Evolutionary conservation across 2,329 filamentous ascomycete species (phyloP), one percentile per base, ranked within the genome.

Genomic region (Pseudogymnoascus sp.): DNA sequence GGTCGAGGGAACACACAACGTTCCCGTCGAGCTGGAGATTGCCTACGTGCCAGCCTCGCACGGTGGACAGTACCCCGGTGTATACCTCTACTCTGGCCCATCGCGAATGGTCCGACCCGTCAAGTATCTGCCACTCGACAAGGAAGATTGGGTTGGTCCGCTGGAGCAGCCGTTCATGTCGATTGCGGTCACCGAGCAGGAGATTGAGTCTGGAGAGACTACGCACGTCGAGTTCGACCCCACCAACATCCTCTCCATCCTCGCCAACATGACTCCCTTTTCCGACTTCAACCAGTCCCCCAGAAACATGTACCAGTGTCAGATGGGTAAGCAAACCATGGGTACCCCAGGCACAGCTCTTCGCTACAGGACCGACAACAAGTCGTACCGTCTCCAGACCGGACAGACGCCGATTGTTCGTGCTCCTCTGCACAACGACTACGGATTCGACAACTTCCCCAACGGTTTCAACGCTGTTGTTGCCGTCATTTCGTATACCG

Each of bases 251-350:
- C 84, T 99, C 25, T 97, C 93, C 6, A 97, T 99, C 66, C 82
- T 99, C 59, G 94, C 94, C 70, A 97, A 97, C 76, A 96, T 97
- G 88, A 99, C 94, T 0, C 94, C 94, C 3, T 99, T 99, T 77
- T 97, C 93, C 54, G 91, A 99, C 73, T 96, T 96, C 78, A 99
- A 99, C 76, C 94, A 99, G 75, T 97, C 92, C 12, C 94, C 94
- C 1, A 83, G 94, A 82, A 99, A 99, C 77, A 97, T 97, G 93
- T 99, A 97, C 74, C 90, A 96, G 73, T 97, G 92, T 78, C 94
- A 97, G 80, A 97, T 97, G 94, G 92, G 91, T 78, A 99, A 99
- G 74, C 94, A 99, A 78, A 92, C 93, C 0, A 99, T 99, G 94
- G 94, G 94, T 74, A 97, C 94, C 22, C 92, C 93, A 3, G 92